Evolutionary conservation across 371 early-diverging fungal genomes (phyloP), one percentile per base, ranked within the genome.

Genomic region (Mortierella sp.): DNA sequence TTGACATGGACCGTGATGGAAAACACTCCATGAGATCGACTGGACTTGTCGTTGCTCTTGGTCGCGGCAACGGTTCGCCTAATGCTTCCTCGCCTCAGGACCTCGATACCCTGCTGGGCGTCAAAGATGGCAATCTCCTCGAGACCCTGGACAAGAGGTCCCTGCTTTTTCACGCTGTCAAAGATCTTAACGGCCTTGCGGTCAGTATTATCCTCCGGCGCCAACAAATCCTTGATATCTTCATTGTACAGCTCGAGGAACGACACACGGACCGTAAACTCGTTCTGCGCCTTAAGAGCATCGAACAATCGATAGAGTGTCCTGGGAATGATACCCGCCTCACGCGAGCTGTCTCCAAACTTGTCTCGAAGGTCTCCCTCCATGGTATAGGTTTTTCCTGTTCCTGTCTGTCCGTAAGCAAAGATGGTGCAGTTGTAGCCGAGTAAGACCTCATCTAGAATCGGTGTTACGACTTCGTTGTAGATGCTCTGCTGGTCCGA

Each of bases 201-300:
- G 21, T 90, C 88, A 13, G 50, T 16, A 50, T 14, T 50, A 68
- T 92, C 91, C 38, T 88, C 83, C 10, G 84, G 81, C 3, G 89
- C 88, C 31, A 99, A 88, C 34, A 99, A 90, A 89, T 99, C 99
- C 44, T 94, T 93, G 72, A 99, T 91, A 55, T 99, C 97, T 87
- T 99, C 99, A 83, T 99, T 99, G 91, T 99, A 99, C 38, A 99
- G 93, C 89, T 99, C 99, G 48, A 99, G 90, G 77, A 96, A 95
- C 52, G 98, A 97, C 11, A 98, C 92, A 42, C 93, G 92, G 9
- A 96, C 97, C 4, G 95, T 91, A 78, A 92, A 95, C 74, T 97
- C 96, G 0, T 87, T 82, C 63, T 90, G 87, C 26, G 78, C 76
- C 34, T 93, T 91, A 31, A 96, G 89, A 6, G 92, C 92, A 21